Evolutionary conservation across 768 basidiomycete species (phyloP).

Genomic region (Xanthoconium purpureum): DNA sequence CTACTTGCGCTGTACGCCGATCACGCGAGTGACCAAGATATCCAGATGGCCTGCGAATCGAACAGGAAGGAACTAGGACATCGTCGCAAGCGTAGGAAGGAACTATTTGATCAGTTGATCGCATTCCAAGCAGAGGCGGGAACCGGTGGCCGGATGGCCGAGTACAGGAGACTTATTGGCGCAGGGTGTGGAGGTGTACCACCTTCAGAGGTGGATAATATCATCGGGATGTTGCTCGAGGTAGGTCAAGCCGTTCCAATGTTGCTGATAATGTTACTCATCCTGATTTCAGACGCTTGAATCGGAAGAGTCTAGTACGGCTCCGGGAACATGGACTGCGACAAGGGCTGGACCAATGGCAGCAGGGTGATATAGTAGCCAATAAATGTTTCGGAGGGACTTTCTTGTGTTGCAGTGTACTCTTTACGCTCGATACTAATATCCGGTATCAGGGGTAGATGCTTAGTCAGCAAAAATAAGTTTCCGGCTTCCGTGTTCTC

Average conservation of each 20-base stretch:
- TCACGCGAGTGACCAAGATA: conserved; percentile 54
- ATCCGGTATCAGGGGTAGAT: conserved; percentile 2
- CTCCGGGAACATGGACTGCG: conserved; percentile 41
- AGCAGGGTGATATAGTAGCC: conserved; percentile 16
- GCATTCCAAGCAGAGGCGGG: conserved; percentile 86
- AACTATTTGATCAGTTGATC: conserved; percentile 72
- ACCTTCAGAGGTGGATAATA: conserved; percentile 83
- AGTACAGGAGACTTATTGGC: conserved; percentile 86
- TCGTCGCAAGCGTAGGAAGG: conserved; percentile 64
- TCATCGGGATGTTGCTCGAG: conserved; percentile 82
- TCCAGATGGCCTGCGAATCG: conserved; percentile 54
- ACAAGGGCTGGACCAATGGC: conserved; percentile 23
- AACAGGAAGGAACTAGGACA: conserved; percentile 64
- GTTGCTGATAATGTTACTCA: background rate
- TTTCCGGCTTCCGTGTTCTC: background rate
- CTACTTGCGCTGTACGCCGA: conserved; percentile 55
- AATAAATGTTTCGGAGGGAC: background rate
- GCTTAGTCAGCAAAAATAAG: conserved; percentile 20
- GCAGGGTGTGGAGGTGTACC: conserved; percentile 87
- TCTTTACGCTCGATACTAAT: background rate
- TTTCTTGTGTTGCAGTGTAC: conserved; percentile 4
- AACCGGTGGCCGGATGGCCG: conserved; percentile 82
- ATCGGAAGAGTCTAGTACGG: conserved; percentile 73
- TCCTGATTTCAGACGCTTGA: conserved; percentile 60
- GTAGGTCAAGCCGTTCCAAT: conserved; percentile 36